phyloP scores from a whole-genome alignment of 352 stramenopile species.

The Pythium phragmitis region DNA sequence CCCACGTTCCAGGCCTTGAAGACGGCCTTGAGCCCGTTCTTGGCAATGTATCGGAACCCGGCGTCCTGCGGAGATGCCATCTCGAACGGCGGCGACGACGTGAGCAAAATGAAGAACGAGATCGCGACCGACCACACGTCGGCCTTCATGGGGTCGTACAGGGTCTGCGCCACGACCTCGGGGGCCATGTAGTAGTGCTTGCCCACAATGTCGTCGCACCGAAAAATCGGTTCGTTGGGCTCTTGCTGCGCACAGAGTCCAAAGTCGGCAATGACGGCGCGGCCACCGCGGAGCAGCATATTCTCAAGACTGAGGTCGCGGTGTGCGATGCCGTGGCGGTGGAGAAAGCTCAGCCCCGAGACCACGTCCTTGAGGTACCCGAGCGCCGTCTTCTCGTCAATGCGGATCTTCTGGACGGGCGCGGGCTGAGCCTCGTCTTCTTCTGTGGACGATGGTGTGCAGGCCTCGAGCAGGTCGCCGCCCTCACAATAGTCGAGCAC shows the following conservation, averaged over 20 bases:
- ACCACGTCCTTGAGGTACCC: constrained; percentile 72
- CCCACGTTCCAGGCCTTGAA: constrained; percentile 64
- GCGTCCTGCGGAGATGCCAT: constrained; percentile 78
- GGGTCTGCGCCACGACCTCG: constrained; percentile 80
- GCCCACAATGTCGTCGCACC: constrained; percentile 67
- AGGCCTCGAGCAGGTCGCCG: constrained; percentile 70
- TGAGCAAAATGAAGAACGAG: constrained; percentile 94
- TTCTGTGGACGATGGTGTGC: constrained; percentile 25
- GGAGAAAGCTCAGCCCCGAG: constrained; percentile 58
- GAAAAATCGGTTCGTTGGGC: constrained; percentile 45
- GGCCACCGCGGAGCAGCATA: constrained; percentile 83
- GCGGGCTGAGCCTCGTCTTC: constrained; percentile 6
- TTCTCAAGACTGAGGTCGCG: constrained; percentile 98
- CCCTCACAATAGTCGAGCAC: constrained; percentile 80
- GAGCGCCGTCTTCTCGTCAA: constrained; percentile 50
- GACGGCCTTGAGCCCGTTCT: constrained; percentile 69
- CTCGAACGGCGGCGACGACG: constrained; percentile 92
- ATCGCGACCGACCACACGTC: constrained; percentile 94
- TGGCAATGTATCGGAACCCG: constrained; percentile 86
- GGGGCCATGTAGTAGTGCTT: constrained; percentile 98
- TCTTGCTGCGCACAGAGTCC: constrained; percentile 65
- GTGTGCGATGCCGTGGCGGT: constrained; percentile 80
- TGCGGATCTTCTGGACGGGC: constrained; percentile 14
- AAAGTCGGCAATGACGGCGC: constrained; percentile 70
- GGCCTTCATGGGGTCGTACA: constrained; percentile 91